Evolutionary conservation across 2,329 filamentous ascomycete species (phyloP), one percentile per base, ranked within the genome.

Genomic region (Colletotrichum graminicola): DNA sequence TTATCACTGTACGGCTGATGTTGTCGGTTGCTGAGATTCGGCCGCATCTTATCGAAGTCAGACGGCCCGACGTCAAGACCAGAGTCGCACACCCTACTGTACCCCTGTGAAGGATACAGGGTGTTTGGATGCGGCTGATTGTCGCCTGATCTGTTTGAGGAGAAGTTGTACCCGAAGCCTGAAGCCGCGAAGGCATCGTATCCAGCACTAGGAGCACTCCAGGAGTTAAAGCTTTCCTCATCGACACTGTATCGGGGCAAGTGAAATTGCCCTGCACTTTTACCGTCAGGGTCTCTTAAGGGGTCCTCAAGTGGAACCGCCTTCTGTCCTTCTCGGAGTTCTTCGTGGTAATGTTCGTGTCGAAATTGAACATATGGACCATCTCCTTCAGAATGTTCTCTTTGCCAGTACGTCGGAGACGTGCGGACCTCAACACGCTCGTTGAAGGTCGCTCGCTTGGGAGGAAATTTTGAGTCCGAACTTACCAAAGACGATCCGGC

Each of bases 341-440:
- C 55, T 18, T 72, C 66, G 5, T 66, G 51, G 36, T 72, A 72
- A 29, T 72, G 61, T 32, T 72, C 66, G 23, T 65, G 34, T 18
- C n/a, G 55, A 14, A 72, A 72, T 1, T 71, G 64, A 34, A 55
- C 29, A 47, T 72, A 72, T 21, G 36, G 49, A 5, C 49, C 61
- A 39, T 72, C 70, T 26, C 36, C 54, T 16, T 71, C 49, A 5
- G 55, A 61, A 29, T 72, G 70, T 23, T 72, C 54, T n/a, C 62
- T 55, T 43, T 72, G 70, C 70, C 70, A 72, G 34, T 71, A 72
- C 26, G 70, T 72, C 7, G 70, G 70, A 45, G 70, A 70, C 2
- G 66, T 72, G 39, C 70, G 66, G 39, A 72, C 67, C 49, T 72
- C 67, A 12, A 72, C 70, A 5, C 66, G 61, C 32, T 72, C 70